phyloP scores from a whole-genome alignment of 257 asterid genomes.

The Rauvolfia tetraphylla region DNA sequence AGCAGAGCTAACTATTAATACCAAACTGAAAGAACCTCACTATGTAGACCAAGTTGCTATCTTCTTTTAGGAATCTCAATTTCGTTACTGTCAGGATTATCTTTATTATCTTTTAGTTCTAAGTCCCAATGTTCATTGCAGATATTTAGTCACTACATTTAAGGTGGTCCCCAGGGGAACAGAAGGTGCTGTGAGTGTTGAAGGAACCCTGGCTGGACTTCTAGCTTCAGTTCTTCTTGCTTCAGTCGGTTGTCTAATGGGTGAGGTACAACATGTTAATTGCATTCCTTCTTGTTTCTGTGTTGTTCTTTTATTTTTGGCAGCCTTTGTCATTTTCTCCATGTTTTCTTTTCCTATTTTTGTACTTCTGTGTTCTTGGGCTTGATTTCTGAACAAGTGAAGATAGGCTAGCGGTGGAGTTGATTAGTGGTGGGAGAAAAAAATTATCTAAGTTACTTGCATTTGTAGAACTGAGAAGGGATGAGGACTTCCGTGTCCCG shows the following conservation, averaged over 20 bases:
- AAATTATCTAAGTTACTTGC: neutral
- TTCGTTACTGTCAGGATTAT: neutral
- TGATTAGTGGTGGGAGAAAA: neutral
- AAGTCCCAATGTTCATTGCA: slow-evolving; percentile 22
- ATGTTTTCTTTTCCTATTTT: neutral
- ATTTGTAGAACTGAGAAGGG: neutral
- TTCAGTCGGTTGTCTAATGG: slow-evolving; percentile 51
- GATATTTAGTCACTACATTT: slow-evolving; percentile 88
- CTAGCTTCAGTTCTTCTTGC: slow-evolving; percentile 84
- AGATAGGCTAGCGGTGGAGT: neutral
- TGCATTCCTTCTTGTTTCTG: neutral
- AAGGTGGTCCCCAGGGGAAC: slow-evolving; percentile 95
- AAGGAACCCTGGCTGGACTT: slow-evolving; percentile 89
- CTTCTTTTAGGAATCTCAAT: neutral
- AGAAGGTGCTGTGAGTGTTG: slow-evolving; percentile 94
- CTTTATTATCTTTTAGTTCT: neutral
- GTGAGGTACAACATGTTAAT: slow-evolving; percentile 45
- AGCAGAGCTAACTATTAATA: neutral
- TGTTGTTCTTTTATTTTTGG: neutral
- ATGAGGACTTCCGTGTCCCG: neutral
- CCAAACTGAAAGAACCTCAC: neutral
- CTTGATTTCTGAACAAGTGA: neutral
- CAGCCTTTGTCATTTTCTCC: neutral
- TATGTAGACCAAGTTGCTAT: neutral
- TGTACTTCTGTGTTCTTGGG: neutral